Evolutionary conservation across 163 green algal species (phyloP), one percentile per base, ranked within the genome.

Genomic region (Scenedesmus sp.): DNA sequence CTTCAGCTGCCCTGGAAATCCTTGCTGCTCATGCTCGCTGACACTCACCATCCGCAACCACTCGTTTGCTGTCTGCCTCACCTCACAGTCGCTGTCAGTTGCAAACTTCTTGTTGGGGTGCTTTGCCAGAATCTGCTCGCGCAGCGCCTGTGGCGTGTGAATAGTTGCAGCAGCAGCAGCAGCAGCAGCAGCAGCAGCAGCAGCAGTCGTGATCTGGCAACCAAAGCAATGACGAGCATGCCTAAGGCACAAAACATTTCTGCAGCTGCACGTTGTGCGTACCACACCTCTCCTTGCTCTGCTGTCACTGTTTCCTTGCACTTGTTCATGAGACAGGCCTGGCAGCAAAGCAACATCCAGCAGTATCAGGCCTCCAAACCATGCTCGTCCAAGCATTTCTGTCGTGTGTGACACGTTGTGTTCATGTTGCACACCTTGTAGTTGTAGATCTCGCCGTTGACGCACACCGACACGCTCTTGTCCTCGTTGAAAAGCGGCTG

Each of bases 391-490:
- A 7, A 56, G 46, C 46, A 56, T 10, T 30, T 1, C 15, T 76
- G 16, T 2, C 30, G 16, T 76, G 65, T 76, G 16, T 76, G 65
- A 40, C 24, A 76, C 18, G 24, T 73, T 18, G 35, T 24, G 88
- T 68, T 49, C 43, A 70, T 73, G 7, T 76, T 40, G 40, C 30
- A 18, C 65, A 76, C 65, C 85, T 94, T 90, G 91, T 97, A 95
- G 96, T 98, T 98, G 93, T 98, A 98, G 79, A 98, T 98, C 87
- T 98, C 96, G 76, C 97, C 97, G 82, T 94, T 95, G 46, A 98
- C 97, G 1, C 30, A 96, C 85, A 84, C 43, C 24, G n/a, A 90
- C 56, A 96, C 94, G 59, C 89, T 94, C 73, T 90, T 91, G 83
- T 95, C 95, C 70, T 95, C 92, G 89, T 95, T 96, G 93, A 94